A percentile compares a stretch with the other conserved stretches of the same genome.
Conservation (phyloP, 2,329 filamentous ascomycete genomes). For the Pseudocercospora fijiensis region DNA sequence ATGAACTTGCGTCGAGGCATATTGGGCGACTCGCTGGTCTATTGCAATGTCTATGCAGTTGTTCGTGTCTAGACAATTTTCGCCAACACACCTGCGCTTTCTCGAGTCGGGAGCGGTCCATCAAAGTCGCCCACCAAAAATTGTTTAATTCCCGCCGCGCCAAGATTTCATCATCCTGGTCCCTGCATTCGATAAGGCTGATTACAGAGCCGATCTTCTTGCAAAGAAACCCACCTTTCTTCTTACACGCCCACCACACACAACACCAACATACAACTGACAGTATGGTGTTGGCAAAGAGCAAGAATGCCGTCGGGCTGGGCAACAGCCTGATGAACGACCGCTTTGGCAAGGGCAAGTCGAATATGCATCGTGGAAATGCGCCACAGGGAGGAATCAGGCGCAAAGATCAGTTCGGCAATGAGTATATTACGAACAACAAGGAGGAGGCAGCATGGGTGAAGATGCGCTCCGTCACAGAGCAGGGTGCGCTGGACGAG, state of each 20-base stretch:
- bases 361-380: conserved; percentile 71
- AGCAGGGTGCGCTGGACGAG: conserved; percentile 94
- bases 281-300: conserved; percentile 77
- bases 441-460: conserved; percentile 92
- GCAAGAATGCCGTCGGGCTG: conserved; percentile 90
- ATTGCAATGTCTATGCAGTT: background rate
- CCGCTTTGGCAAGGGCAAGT: conserved; percentile 89
- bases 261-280: conserved; percentile 14
- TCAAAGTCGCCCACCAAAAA: background rate
- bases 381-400: conserved; percentile 66
- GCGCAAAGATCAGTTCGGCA: conserved; percentile 36
- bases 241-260: background rate
- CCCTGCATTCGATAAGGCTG: conserved; percentile 14
- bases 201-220: conserved; percentile 14
- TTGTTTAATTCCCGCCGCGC: background rate
- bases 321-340: conserved; percentile 99
- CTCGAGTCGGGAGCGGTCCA: background rate
- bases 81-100: background rate
- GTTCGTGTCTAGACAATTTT: background rate
- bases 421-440: conserved; percentile 82
- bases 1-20: conserved; percentile 77
- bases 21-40: conserved; percentile 40
- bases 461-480: conserved; percentile 98
- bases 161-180: background rate
- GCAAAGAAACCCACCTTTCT: background rate